Evolutionary conservation across 208 protist genomes (phyloP), one percentile per base, ranked within the genome.

Genomic region (Acanthamoeba culbertsoni): DNA sequence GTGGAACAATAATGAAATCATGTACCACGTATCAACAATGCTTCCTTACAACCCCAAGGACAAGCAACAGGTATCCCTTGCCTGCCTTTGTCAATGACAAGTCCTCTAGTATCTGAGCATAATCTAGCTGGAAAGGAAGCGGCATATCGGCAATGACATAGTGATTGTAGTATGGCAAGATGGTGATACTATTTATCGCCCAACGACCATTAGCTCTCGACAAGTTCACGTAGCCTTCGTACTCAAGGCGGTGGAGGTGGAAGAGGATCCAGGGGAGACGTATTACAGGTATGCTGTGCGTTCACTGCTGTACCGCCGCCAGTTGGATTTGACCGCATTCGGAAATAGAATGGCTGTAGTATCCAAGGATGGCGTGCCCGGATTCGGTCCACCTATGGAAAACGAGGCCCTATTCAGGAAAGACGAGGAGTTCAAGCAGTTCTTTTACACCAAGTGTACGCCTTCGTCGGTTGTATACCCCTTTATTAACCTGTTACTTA

Each of bases 1-100:
- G 40, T 93, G 73, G 57, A 96, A 95, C 45, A 93, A 95, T 31
- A 95, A 95, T 59, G 95, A 96, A 40, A 92, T 96, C 0, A 96
- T 95, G 93, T 96, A 93, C 63, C 95, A 96, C 48, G 93, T 96
- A 18, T 93, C 93, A 1, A 91, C 95, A 1, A 71, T 96, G 84
- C 51, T 96, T 46, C 95, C 95, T 6, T 93, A 94, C 43, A 94
- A 91, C 35, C 84, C 84, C 8, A 46, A 55, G 43, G 84, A 91
- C 28, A 91, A 91, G 84, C 84, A 91, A 46, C 84, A 91, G 51
- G 84, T 91, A n/a, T n/a, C n/a, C n/a, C n/a, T n/a, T 43, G 35
- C n/a, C 31, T 77, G 65, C 65, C 35, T 31, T 77, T 77, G n/a
- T 77, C 18, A n/a, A n/a, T n/a, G n/a, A n/a, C n/a, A n/a, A n/a